Conservation (phyloP, 2,329 filamentous ascomycete species). For the Talaromyces pinophilus region DNA sequence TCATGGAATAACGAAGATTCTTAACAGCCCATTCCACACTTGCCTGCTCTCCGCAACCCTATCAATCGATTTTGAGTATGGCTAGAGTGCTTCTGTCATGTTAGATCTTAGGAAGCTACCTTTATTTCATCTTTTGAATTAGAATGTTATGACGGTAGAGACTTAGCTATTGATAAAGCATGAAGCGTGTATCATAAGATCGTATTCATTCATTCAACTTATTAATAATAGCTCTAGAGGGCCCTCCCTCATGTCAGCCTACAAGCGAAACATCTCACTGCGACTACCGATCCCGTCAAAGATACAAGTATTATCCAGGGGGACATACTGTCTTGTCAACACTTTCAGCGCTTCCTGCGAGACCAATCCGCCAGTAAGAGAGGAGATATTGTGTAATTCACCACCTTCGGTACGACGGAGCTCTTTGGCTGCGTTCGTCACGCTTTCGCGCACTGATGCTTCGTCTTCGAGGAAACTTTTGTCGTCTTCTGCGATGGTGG, state of each 20-base stretch:
- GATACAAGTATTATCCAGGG: slow-evolving; percentile 63
- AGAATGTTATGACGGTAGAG: not conserved
- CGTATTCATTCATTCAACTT: not conserved
- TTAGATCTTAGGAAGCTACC: too few relatives aligned
- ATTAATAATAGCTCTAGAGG: not conserved
- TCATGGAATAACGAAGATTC: too few relatives aligned
- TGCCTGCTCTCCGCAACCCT: too few relatives aligned
- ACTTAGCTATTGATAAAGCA: not conserved
- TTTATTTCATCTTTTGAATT: not conserved
- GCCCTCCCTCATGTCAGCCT: not conserved
- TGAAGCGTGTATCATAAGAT: not conserved
- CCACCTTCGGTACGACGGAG: slow-evolving; percentile 74
- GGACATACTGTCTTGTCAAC: slow-evolving; percentile 65
- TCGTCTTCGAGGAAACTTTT: slow-evolving; percentile 51
- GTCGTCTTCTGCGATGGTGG: slow-evolving; percentile 41
- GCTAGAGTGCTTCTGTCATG: too few relatives aligned
- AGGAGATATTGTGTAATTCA: slow-evolving; percentile 90
- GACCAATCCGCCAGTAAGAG: slow-evolving; percentile 84
- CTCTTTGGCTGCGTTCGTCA: slow-evolving; percentile 62
- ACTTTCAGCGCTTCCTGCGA: slow-evolving; percentile 97
- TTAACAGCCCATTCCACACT: too few relatives aligned
- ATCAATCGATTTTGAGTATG: too few relatives aligned
- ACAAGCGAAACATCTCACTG: slow-evolving; percentile 55
- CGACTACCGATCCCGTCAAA: slow-evolving; percentile 63
- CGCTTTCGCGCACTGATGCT: slow-evolving; percentile 49